These are phyloP conservation scores for Henckelia pumila DNA, from an alignment of 257 asterid genomes.

Conservation along the genomic window DNA sequence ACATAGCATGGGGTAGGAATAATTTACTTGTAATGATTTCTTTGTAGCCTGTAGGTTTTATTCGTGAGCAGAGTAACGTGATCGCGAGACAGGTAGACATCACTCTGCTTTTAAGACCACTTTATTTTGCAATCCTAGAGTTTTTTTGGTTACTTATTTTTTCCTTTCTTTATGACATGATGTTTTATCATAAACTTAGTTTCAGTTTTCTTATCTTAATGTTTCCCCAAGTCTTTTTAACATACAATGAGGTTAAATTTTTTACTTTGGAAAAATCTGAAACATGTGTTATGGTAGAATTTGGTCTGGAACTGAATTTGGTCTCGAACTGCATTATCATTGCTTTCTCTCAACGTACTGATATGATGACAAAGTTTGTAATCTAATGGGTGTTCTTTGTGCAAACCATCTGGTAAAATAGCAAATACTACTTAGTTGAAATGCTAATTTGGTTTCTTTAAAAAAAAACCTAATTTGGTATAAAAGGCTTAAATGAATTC, in stretches of 20 bases:
- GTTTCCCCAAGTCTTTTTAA: neutral
- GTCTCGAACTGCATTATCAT: neutral
- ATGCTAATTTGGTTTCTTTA: no score
- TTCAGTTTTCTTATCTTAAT: conserved; percentile 19
- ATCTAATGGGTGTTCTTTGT: neutral
- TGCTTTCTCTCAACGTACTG: neutral
- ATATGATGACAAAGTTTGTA: conserved; percentile 19
- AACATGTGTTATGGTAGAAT: no score
- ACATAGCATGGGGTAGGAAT: conserved; percentile 9
- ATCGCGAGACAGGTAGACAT: conserved; percentile 80
- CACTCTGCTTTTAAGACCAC: conserved; percentile 16
- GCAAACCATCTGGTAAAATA: neutral
- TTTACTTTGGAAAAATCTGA: conserved; percentile 11
- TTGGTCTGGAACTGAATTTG: no score
- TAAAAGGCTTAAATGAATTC: no score
- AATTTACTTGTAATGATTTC: conserved; percentile 29
- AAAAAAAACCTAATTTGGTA: no score
- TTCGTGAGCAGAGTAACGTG: conserved; percentile 84
- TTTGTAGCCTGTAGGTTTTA: conserved; percentile 90
- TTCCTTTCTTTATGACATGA: conserved; percentile 1
- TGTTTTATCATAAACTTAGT: conserved; percentile 18
- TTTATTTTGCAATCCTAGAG: conserved; percentile 14
- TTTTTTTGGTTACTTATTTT: neutral
- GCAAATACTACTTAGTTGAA: no score
- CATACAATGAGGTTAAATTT: conserved; percentile 19